Base-by-base conservation (phyloP, 345 rosid genomes). In the Fremontodendron californicum region DNA sequence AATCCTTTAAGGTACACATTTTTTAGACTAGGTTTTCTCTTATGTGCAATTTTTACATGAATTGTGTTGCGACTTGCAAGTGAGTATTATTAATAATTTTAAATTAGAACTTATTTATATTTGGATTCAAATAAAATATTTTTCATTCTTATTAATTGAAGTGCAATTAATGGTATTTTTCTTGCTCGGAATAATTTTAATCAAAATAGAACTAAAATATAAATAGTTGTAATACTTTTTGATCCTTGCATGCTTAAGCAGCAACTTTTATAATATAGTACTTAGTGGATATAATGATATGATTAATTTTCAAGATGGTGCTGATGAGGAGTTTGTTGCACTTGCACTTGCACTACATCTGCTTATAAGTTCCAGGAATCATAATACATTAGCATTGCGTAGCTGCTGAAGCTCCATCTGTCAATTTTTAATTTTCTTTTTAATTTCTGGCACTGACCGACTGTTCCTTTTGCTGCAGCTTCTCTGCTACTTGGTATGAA, bases 401-500 rank as follows among this genome's bases (percentile, higher is more conserved):
- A 9, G 16, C n/a, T n/a, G n/a, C n/a, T n/a, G n/a, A n/a, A n/a
- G n/a, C 9, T 71, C 60, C 13, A 2, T 71, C 35, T 25, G 12
- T 55, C 71, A 19, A 5, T 63, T 21, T 54, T 66, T 43, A n/a
- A n/a, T 15, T 78, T 33, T 27, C 74, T 16, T 15, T 45, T 25
- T 31, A n/a, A 18, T 46, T 65, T 51, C 58, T 25, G 48, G 37
- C 73, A 63, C 84, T 82, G 74, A 63, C 84, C 81, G 74, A 75
- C 40, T 70, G 12, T 64, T 76, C 62, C 55, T 68, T 33, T n/a
- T n/a, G n/a, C 52, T 88, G 93, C 96, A 93, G 98, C 93, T 73
- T 87, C 98, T 76, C 85, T 90, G 84, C 91, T 86, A 82, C 88
- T 90, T 73, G 96, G 91, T 54, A 88, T 88, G 93, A 90, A 88